Conservation (phyloP, 306 rosid species). For the Dalbergia cultrata region DNA sequence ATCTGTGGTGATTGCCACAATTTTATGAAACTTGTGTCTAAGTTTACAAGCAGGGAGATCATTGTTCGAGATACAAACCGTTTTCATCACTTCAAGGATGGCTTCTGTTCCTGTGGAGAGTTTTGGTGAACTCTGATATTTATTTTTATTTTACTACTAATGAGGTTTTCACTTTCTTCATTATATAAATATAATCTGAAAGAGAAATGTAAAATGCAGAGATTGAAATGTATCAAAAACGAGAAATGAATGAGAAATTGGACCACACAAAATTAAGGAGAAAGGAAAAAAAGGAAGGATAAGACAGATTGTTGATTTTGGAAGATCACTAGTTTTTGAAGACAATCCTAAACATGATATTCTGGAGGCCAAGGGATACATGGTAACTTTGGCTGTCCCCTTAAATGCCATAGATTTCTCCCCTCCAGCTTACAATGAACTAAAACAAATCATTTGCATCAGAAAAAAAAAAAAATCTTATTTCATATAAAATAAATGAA, state of each 20-base stretch:
- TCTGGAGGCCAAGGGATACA: no score
- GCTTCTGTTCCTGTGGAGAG: conserved; percentile 71
- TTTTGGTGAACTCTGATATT: conserved; percentile 68
- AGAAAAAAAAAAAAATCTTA: no score
- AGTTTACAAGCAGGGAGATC: conserved; percentile 62
- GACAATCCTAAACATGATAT: no score
- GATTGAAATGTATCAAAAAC: not conserved
- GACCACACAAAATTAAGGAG: not conserved
- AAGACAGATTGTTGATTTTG: no score
- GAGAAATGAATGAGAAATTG: not conserved
- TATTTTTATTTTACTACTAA: not conserved
- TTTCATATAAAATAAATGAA: no score
- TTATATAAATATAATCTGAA: no score
- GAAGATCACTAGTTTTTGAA: no score
- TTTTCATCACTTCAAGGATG: conserved; percentile 81
- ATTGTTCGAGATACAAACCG: conserved; percentile 82
- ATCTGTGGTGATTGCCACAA: conserved; percentile 93
- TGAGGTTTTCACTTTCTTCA: conserved; percentile 1
- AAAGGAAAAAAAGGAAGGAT: not conserved
- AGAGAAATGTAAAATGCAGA: not conserved
- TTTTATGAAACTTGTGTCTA: conserved; percentile 77
- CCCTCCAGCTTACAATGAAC: no score
- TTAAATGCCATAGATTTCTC: no score
- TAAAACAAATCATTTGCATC: no score
- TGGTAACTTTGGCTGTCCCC: no score